These are phyloP conservation scores for Dryas drummondii DNA, from an alignment of 306 rosid genomes.

Conservation along the genomic window DNA sequence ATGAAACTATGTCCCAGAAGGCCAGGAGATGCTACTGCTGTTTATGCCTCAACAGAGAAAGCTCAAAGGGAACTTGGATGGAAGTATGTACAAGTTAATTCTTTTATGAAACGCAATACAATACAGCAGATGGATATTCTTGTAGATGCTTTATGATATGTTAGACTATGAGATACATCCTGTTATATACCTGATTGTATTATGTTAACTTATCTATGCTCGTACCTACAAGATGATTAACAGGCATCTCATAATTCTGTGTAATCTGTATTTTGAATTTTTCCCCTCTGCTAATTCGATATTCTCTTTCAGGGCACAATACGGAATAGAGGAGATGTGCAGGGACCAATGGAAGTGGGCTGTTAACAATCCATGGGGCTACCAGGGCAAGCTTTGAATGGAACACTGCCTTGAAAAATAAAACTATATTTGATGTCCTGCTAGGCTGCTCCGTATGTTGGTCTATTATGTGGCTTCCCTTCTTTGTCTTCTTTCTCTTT, in stretches of 20 bases:
- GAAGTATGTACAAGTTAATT: conserved; percentile 57
- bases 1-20: conserved; percentile 72
- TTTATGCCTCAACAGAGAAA: conserved; percentile 83
- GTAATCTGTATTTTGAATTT: background rate
- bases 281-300: background rate
- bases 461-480: background rate
- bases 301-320: conserved; percentile 44
- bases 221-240: too few species aligned
- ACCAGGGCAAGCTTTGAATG: conserved; percentile 43
- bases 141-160: background rate
- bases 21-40: conserved; percentile 87
- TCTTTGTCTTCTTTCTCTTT: background rate
- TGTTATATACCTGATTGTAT: background rate
- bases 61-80: conserved; percentile 87
- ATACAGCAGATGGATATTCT: background rate
- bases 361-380: conserved; percentile 82
- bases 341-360: conserved; percentile 99
- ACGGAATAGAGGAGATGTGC: conserved; percentile 83
- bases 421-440: background rate
- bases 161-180: too few species aligned
- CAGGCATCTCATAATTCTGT: too few species aligned
- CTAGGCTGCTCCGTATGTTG: background rate
- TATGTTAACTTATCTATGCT: too few species aligned
- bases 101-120: background rate
- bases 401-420: background rate